These are phyloP conservation scores for Coemansia sp. DNA, from an alignment of 192 early-diverging fungal species.

Conservation along the genomic window DNA sequence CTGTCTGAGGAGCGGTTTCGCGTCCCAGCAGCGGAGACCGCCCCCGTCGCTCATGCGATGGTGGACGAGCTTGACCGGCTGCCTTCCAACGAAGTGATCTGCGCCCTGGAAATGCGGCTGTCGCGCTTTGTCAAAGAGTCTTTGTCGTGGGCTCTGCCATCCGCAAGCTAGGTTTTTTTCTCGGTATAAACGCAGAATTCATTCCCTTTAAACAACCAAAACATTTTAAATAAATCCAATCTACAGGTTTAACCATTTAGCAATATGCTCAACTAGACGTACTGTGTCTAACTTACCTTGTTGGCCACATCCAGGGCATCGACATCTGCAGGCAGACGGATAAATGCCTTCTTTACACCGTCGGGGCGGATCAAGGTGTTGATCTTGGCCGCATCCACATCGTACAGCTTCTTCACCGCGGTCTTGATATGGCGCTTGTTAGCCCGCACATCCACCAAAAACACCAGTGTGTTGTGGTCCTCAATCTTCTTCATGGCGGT, in stretches of 20 bases:
- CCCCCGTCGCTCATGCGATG: slow-evolving; percentile 22
- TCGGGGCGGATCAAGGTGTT: slow-evolving; percentile 97
- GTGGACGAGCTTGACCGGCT: slow-evolving; percentile 45
- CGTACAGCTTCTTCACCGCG: slow-evolving; percentile 95
- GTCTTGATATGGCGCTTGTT: slow-evolving; percentile 99
- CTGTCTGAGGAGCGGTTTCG: slow-evolving; percentile 22
- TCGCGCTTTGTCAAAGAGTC: slow-evolving; percentile 55
- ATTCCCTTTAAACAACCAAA: not conserved
- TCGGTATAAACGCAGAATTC: too few relatives aligned
- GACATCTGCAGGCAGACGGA: slow-evolving; percentile 91
- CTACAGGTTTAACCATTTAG: slow-evolving; percentile 20
- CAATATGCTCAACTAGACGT: too few relatives aligned
- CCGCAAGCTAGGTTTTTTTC: slow-evolving; percentile 15
- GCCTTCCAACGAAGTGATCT: slow-evolving; percentile 51
- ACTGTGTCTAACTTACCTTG: too few relatives aligned
- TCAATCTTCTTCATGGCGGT: slow-evolving; percentile 99
- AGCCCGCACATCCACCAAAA: slow-evolving; percentile 91
- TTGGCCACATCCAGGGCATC: slow-evolving; percentile 98
- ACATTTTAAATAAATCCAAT: slow-evolving; percentile 56
- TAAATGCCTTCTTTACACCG: slow-evolving; percentile 98
- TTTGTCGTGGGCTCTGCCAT: slow-evolving; percentile 50
- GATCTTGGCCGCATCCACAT: slow-evolving; percentile 92
- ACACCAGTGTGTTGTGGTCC: slow-evolving; percentile 98
- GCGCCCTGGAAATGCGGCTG: slow-evolving; percentile 45
- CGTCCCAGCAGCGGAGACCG: slow-evolving; percentile 11